These are phyloP conservation scores for Yamadazyma buinensis DNA, from an alignment of 1,139 yeast genomes.

Conservation along the genomic window DNA sequence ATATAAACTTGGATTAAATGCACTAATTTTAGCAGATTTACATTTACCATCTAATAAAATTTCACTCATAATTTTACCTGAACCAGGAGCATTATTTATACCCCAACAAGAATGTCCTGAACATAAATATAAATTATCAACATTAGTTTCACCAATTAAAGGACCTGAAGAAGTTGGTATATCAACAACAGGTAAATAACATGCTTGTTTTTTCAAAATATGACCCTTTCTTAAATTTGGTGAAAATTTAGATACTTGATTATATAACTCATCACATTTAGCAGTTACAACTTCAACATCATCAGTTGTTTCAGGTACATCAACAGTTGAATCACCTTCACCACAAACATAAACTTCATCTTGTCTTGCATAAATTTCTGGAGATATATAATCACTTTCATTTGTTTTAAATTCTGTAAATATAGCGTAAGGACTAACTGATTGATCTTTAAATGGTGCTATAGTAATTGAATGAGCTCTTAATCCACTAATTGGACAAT, in stretches of 20 bases:
- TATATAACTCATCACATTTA: constrained; percentile 83
- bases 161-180: constrained; percentile 94
- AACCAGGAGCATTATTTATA: constrained; percentile 94
- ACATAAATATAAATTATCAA: constrained; percentile 71
- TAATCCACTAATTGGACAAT: constrained; percentile 88
- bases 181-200: constrained; percentile 91
- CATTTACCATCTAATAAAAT: constrained; percentile 81
- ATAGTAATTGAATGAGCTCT: constrained; percentile 94
- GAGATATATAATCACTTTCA: constrained; percentile 67
- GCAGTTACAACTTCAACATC: constrained; percentile 86
- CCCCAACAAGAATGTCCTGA: constrained; percentile 99
- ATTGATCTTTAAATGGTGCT: constrained; percentile 65
- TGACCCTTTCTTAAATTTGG: constrained; percentile 71
- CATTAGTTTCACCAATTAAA: constrained; percentile 87
- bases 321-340: constrained; percentile 89
- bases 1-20: constrained; percentile 79
- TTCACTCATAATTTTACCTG: constrained; percentile 91
- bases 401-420: constrained; percentile 83
- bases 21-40: constrained; percentile 70
- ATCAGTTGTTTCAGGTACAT: constrained; percentile 90
- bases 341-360: constrained; percentile 98
- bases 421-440: constrained; percentile 87
- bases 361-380: constrained; percentile 91
- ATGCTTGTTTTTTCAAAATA: constrained; percentile 84
- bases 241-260: constrained; percentile 76